Evolutionary conservation across 2,329 filamentous ascomycete genomes (phyloP).

Genomic region (Ascochyta rabiei): DNA sequence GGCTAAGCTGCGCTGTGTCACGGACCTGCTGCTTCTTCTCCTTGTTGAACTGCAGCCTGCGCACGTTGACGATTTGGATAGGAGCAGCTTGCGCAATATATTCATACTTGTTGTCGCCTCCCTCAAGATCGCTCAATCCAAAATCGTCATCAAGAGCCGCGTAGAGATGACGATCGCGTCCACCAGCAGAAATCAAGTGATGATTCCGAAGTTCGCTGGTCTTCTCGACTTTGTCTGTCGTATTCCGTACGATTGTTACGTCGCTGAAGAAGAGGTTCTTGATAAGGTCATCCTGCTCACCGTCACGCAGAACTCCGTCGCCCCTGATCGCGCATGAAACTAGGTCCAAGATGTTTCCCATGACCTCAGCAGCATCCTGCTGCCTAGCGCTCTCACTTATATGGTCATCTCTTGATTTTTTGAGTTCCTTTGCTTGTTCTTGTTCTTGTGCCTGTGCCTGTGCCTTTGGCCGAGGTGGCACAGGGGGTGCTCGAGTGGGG

Average conservation of each 20-base stretch:
- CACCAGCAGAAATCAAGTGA: conserved; percentile 64
- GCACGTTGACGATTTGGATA: conserved; percentile 86
- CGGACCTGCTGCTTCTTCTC: conserved; percentile 54
- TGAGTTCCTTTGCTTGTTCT: conserved; percentile 2
- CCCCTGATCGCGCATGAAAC: conserved; percentile 87
- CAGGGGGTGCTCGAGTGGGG: conserved; percentile 61
- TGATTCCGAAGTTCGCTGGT: conserved; percentile 66
- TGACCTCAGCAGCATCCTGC: conserved; percentile 95
- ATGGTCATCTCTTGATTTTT: conserved; percentile 50
- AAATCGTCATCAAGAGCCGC: conserved; percentile 85
- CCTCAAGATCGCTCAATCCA: conserved; percentile 73
- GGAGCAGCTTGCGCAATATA: conserved; percentile 71
- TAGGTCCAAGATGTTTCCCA: conserved; percentile 88
- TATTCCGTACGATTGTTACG: conserved; percentile 54
- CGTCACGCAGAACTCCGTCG: conserved; percentile 67
- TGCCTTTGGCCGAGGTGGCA: conserved; percentile 60
- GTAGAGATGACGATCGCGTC: conserved; percentile 72
- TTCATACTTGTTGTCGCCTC: conserved; percentile 36
- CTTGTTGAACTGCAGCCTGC: conserved; percentile 76
- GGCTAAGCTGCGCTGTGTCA: conserved; percentile 66
- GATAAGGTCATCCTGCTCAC: conserved; percentile 81
- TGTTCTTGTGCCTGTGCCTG: conserved; percentile 27
- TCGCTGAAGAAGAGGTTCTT: conserved; percentile 57
- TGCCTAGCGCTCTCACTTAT: conserved; percentile 69
- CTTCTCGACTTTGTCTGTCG: conserved; percentile 52